Evolutionary conservation across 768 basidiomycete species (phyloP), one percentile per base, ranked within the genome.

Genomic region (Serpula lacrymans): DNA sequence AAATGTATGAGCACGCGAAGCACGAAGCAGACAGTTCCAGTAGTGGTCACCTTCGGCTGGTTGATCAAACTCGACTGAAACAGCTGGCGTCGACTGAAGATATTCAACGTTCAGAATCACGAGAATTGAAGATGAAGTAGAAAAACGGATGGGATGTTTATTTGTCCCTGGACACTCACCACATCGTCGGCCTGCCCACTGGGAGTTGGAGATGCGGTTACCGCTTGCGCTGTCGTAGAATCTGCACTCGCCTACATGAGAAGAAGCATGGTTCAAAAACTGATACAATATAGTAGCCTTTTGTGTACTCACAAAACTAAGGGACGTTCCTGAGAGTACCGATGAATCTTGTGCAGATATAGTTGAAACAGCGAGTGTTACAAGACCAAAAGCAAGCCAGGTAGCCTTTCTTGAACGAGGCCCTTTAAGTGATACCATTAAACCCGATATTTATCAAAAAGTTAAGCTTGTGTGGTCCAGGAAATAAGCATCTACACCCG

Each of bases 351-450:
- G 70, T 35, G 71, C 71, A 38, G 74, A 68, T 24, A 69, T 67
- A 39, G 72, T 63, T 31, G 71, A 56, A 20, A 65, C 68, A 28
- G 72, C 62, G 17, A 81, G 56, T 40, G 73, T 74, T 49, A 80
- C 63, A 48, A 82, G 67, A 42, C 74, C 76, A 60, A 80, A 78
- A 35, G 77, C 77, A 32, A 82, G 57, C 79, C 80, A 82, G 34
- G 71, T 64, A 33, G 75, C 75, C 52, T 73, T 75, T 48, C 66
- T 55, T 45, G 48, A 54, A 27, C 48, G 52, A 34, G 51, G n/a
- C n/a, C n/a, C n/a, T n/a, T n/a, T n/a, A n/a, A n/a, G n/a, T n/a
- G n/a, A n/a, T n/a, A n/a, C n/a, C n/a, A n/a, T n/a, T n/a, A n/a
- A n/a, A n/a, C n/a, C n/a, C n/a, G n/a, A n/a, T n/a, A n/a, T n/a